Percentiles rank a stretch among this genome's conserved stretches.
phyloP scores from a whole-genome alignment of 208 protist species.

The Herpetomonas samuelpessoai region DNA sequence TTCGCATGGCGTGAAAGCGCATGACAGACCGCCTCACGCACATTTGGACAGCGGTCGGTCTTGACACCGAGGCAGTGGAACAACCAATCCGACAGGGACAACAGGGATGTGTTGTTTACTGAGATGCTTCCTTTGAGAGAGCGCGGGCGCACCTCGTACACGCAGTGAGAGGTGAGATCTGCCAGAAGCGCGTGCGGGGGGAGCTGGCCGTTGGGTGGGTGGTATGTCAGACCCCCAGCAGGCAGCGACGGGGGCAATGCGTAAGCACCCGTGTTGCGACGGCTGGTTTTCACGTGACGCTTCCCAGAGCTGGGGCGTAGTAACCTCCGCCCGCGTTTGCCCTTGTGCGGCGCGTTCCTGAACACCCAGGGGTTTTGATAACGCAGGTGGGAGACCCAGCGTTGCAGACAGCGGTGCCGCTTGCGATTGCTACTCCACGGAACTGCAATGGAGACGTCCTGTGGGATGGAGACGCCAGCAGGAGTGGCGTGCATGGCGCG shows the following conservation, averaged over 20 bases:
- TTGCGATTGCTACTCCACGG: conserved; percentile 28
- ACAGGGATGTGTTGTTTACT: not conserved
- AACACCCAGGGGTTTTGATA: not conserved
- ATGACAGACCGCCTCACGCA: no score
- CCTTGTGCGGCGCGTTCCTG: not conserved
- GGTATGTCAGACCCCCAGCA: not conserved
- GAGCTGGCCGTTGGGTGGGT: conserved; percentile 4
- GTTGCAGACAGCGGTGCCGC: conserved; percentile 59
- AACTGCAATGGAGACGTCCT: conserved; percentile 21
- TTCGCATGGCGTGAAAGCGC: no score
- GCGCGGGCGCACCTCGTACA: conserved; percentile 26
- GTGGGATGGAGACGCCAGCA: not conserved
- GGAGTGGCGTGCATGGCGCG: no score
- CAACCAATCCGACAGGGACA: not conserved
- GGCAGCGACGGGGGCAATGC: not conserved
- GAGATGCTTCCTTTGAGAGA: not conserved
- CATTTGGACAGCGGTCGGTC: no score
- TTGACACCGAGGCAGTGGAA: not conserved
- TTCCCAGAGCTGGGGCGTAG: not conserved
- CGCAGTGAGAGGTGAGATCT: conserved; percentile 41
- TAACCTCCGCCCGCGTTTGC: not conserved
- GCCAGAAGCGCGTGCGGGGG: conserved; percentile 20
- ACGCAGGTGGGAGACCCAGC: conserved; percentile 38
- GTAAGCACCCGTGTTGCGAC: not conserved
- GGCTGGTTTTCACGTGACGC: no score